Evolutionary conservation across 1,284 basidiomycete species (phyloP), one percentile per base, ranked within the genome.

Genomic region (Sanghuangporus baumii): DNA sequence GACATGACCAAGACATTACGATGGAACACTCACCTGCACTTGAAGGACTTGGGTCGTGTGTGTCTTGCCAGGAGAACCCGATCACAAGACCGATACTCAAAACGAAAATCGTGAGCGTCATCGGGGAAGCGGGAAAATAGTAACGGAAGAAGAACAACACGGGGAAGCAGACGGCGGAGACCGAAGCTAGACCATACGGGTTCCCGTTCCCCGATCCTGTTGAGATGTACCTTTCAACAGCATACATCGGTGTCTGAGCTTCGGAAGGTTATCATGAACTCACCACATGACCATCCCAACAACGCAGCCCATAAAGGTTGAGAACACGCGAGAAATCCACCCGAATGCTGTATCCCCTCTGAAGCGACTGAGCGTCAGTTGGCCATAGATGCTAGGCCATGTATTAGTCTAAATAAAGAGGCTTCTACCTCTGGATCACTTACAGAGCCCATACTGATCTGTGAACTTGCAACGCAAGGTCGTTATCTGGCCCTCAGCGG

Each of bases 341-440:
- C 84, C 87, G 59, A 88, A 87, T 0, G 84, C 81, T 0, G 91
- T 94, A 65, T 93, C 91, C 0, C 91, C 92, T 60, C 87, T 79
- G 69, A 88, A 89, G 8, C 87, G 81, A 11, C 86, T 76, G 1
- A 89, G 72, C 0, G 87, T 89, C 18, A 89, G 74, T 66, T 91
- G 88, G 0, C 81, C 87, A 84, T 90, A 88, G 67, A 91, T 80
- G 20, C 87, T 89, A 50, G 11, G 20, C 1, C 16, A 36, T 66
- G 34, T 12, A 60, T 59, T 61, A 50, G 6, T 46, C 61, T 59
- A 18, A 54, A 50, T 12, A 60, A 47, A 55, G 11, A 18, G 6
- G 6, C 36, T 26, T 12, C 9, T 41, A 8, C 6, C 31, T 6
- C 5, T 18, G n/a, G 9, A 23, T 14, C 7, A 69, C 73, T 65